Conservation (phyloP, 495 filamentous ascomycete species). For the Trichodelitschia bisporula region DNA sequence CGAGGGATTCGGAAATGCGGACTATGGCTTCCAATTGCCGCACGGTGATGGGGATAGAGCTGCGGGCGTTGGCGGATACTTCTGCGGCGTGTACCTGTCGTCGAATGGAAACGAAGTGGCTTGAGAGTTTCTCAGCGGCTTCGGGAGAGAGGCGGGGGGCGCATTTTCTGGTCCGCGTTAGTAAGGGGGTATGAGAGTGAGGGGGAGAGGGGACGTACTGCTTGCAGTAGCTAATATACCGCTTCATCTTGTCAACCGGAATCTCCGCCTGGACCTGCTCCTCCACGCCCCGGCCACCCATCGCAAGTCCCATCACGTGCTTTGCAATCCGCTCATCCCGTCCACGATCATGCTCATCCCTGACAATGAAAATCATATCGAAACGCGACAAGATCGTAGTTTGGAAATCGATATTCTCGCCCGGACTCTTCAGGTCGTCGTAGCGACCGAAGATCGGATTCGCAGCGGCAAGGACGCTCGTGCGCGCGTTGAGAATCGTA, state of each 20-base stretch:
- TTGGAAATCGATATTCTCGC: conserved; percentile 99
- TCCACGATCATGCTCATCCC: conserved; percentile 73
- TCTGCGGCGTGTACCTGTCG: conserved; percentile 84
- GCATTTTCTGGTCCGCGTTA: conserved; percentile 62
- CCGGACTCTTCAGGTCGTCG: conserved; percentile 90
- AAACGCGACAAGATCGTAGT: conserved; percentile 97
- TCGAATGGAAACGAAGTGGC: conserved; percentile 90
- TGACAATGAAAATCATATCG: conserved; percentile 99
- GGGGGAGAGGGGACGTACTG: conserved; percentile 29
- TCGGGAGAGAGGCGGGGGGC: conserved; percentile 79
- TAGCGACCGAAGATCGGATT: conserved; percentile 97
- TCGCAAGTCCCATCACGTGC: conserved; percentile 95
- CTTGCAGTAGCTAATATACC: conserved; percentile 95
- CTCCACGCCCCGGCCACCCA: conserved; percentile 68
- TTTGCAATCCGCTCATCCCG: conserved; percentile 86
- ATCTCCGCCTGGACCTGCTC: conserved; percentile 70
- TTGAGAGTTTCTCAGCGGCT: conserved; percentile 88
- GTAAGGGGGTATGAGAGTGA: background rate
- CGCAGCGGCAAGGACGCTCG: conserved; percentile 83
- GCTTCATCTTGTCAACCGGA: conserved; percentile 86
- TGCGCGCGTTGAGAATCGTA: conserved; percentile 89
- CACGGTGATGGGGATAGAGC: conserved; percentile 89
- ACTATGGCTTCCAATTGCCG: conserved; percentile 93
- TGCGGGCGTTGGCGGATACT: conserved; percentile 61
- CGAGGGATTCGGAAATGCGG: conserved; percentile 87